Evolutionary conservation across 345 rosid genomes (phyloP).

Genomic region (Pseudoturritis turrita): DNA sequence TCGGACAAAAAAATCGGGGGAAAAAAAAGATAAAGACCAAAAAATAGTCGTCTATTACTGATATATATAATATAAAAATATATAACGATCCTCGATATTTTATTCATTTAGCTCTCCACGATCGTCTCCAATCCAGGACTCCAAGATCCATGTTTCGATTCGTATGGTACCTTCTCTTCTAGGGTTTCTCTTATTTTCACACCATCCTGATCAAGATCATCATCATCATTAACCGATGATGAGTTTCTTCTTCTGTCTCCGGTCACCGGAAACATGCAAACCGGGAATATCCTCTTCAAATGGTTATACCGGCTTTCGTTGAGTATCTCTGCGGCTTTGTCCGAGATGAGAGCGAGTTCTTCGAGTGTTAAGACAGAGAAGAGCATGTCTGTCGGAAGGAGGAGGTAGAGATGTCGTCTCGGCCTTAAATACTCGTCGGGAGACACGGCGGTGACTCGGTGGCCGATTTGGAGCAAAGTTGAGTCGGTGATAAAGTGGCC

Average conservation of each 20-base stretch:
- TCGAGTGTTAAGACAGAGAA: constrained; percentile 36
- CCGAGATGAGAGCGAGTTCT: constrained; percentile 29
- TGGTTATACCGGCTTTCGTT: constrained; percentile 24
- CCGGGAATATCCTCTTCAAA: constrained; percentile 34
- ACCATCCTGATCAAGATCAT: constrained; percentile 2
- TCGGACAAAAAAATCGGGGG: constrained; percentile 16
- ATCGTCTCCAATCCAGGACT: constrained; percentile 35
- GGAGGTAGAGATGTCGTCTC: constrained; percentile 27
- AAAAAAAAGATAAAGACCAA: neutral
- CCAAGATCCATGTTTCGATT: constrained; percentile 30
- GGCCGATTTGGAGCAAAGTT: constrained; percentile 24
- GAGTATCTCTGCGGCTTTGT: constrained; percentile 26
- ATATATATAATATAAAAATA: neutral
- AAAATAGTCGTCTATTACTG: constrained; percentile 1
- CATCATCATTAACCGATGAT: neutral
- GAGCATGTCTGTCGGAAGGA: constrained; percentile 31
- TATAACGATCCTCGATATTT: neutral
- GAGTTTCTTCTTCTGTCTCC: constrained; percentile 25
- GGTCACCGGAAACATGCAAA: constrained; percentile 21
- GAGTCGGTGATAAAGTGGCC: constrained; percentile 28
- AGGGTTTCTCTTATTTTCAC: constrained; percentile 18
- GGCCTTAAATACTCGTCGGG: constrained; percentile 18
- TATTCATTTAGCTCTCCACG: constrained; percentile 25
- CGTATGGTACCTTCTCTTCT: constrained; percentile 25
- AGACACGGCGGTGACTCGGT: constrained; percentile 23